Evolutionary conservation across 441 rosid genomes (phyloP), one percentile per base, ranked within the genome.

Genomic region (Gossypium davidsonii): DNA sequence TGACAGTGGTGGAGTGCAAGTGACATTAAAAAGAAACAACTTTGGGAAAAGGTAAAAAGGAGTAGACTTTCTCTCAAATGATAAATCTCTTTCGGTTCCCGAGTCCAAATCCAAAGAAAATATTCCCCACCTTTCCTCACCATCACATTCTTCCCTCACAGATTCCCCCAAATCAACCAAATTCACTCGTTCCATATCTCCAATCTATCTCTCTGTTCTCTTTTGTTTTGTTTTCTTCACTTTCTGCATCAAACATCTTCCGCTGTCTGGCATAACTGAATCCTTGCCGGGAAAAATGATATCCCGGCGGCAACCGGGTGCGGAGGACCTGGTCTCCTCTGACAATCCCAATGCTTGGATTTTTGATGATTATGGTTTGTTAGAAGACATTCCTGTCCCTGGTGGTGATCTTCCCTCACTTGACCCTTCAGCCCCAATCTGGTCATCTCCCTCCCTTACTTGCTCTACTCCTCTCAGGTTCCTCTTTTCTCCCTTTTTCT

Each of bases 351-450:
- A 26, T 31, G 20, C 72, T 25, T 86, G 90, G 92, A 66, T 75
- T n/a, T 85, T 83, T 11, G 65, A 73, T 49, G 90, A 86, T 39
- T 79, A 78, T 59, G 78, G 74, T 3, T 71, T 86, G 78, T 77
- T 85, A 6, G 86, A 77, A 21, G 89, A 82, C 74, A 72, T 86
- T 71, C 49, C 82, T 11, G 85, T 81, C 58, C 83, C 88, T 64
- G 81, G 75, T 49, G 85, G 84, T 6, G 83, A 81, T 28, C 82
- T 80, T 4, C 84, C 81, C 25, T 67, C 84, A 4, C 77, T 83
- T 67, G 83, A 80, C 21, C 66, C 72, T 67, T 66, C 81, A 1
- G 74, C 58, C 7, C 60, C 77, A 18, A 75, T 84, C 8, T 83
- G 89, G 86, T 74, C 85, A 39, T 79, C 82, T 76, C 77, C 70